Base-by-base conservation (phyloP, 2,329 filamentous ascomycete genomes). In the Dothideomycetidae sp. region DNA sequence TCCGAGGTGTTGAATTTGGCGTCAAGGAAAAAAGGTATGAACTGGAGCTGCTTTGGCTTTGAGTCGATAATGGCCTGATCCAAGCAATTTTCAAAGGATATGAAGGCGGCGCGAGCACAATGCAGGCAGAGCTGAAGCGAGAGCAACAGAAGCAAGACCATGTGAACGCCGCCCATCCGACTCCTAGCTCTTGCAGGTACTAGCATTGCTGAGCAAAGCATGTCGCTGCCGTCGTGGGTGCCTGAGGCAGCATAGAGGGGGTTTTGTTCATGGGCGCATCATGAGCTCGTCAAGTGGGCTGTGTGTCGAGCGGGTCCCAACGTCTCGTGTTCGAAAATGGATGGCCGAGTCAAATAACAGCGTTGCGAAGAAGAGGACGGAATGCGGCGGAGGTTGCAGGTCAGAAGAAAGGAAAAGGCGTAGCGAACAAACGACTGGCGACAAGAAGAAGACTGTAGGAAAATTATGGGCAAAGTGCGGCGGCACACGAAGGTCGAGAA, bases 61-160 rank as follows among this genome's bases (percentile, higher is more conserved):
- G 69, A 68, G 42, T 74, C 65, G 53, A 78, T 69, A 36, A 70
- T 68, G 41, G 69, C 64, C 33, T 66, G 58, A 33, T 58, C 54
- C 18, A 94, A 67, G 61, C 88, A 98, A 60, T 94, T 93, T n/a
- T 79, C 68, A 58, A 92, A 90, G 41, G 73, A 66, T 43, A 94
- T 62, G 48, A 75, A 72, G 31, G 75, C 83, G 33, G 80, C 82
- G 29, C 62, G 55, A 16, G 60, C 64, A 5, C 71, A 66, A 30
- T 54, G 53, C 5, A 56, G 47, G 37, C 66, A 44, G 31, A 70
- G 42, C 31, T 63, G 36, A 41, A 65, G 44, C 37, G 66, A 41
- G 43, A 46, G 34, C 17, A 47, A 31, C 44, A 41, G 31, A 13
- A 44, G 23, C 39, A 42, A 12, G 16, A 45, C n/a, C n/a, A 35